Conservation (phyloP, 106 monocot species). For the Dioscorea zingiberensis region DNA sequence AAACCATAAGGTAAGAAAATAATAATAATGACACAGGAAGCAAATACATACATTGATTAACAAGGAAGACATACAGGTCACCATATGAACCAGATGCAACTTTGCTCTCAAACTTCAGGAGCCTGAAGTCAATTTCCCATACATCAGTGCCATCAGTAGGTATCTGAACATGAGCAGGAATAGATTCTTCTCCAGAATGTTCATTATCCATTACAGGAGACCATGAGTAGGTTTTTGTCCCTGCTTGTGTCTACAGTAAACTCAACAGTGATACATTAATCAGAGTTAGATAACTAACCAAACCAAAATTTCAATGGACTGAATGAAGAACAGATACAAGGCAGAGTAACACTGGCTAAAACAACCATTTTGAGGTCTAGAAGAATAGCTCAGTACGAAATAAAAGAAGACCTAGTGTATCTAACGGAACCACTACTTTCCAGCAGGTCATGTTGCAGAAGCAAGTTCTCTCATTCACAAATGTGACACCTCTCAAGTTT, state of each 20-base stretch:
- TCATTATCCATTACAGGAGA: slow-evolving; percentile 24
- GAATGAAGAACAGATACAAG: no score
- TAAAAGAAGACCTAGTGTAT: no score
- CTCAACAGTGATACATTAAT: not conserved
- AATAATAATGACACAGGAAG: not conserved
- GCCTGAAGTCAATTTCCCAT: slow-evolving; percentile 65
- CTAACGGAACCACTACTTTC: no score
- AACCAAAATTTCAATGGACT: no score
- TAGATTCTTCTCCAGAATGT: slow-evolving; percentile 7
- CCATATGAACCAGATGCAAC: slow-evolving; percentile 69
- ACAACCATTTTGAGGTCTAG: no score
- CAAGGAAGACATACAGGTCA: slow-evolving; percentile 46
- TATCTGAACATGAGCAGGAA: slow-evolving; percentile 39
- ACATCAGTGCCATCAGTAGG: slow-evolving; percentile 65
- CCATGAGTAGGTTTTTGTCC: slow-evolving; percentile 23
- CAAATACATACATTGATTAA: not conserved
- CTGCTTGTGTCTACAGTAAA: slow-evolving; percentile 28
- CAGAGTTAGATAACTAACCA: no score
- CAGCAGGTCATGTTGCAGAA: no score
- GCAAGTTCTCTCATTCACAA: no score
- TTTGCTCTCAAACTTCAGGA: slow-evolving; percentile 60
- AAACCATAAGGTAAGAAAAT: not conserved
- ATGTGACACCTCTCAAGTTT: no score
- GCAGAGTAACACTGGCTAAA: no score
- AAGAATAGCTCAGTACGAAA: no score